These are phyloP conservation scores for Dipodascus geniculatus DNA, from an alignment of 805 yeast genomes.

Conservation along the genomic window DNA sequence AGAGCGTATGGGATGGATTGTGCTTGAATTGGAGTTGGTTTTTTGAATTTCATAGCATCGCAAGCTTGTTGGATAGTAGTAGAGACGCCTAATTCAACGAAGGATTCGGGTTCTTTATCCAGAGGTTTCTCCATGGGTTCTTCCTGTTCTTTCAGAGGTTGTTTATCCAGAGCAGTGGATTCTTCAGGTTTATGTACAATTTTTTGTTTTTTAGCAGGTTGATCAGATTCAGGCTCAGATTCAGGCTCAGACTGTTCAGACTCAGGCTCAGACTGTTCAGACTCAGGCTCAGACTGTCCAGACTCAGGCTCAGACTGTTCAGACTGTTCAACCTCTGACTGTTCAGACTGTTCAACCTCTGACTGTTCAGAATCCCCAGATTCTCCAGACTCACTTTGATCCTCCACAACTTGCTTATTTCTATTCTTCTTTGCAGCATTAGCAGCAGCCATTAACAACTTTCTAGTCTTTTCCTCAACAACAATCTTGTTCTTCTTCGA, in stretches of 20 bases:
- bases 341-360: background rate
- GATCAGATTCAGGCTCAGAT: conserved; percentile 8
- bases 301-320: background rate
- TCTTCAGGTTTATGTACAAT: conserved; percentile 9
- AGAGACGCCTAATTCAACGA: conserved; percentile 26
- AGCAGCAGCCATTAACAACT: background rate
- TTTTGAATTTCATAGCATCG: conserved; percentile 55
- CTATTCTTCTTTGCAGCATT: conserved; percentile 1
- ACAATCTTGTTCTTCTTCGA: background rate
- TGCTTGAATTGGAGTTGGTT: conserved; percentile 90
- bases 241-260: conserved; percentile 3
- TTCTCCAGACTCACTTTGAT: background rate
- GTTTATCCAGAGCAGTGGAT: conserved; percentile 2
- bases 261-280: too few species aligned
- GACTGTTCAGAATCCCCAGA: background rate
- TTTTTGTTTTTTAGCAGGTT: conserved; percentile 8
- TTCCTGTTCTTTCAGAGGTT: conserved; percentile 2
- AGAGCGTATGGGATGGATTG: conserved; percentile 87
- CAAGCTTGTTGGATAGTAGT: conserved; percentile 59
- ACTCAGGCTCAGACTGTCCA: conserved; percentile 2
- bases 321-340: background rate
- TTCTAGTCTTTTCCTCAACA: background rate
- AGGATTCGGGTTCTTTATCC: conserved; percentile 12
- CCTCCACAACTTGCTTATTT: background rate
- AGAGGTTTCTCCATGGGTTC: conserved; percentile 3